phyloP scores from a whole-genome alignment of 2,329 filamentous ascomycete species.

The Stenocarpella maydis region DNA sequence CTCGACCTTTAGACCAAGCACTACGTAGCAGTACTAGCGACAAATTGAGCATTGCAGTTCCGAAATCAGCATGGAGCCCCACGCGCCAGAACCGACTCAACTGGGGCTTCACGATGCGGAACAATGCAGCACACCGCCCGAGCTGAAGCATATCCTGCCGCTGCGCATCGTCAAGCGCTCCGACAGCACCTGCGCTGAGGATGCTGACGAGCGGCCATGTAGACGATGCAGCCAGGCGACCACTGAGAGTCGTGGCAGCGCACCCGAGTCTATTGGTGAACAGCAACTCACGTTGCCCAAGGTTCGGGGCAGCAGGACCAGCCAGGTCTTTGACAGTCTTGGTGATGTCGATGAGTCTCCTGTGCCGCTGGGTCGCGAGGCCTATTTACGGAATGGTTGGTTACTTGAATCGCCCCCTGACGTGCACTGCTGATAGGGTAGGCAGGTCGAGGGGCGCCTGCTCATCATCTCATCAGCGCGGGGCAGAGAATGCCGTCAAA shows the following conservation, averaged over 20 bases:
- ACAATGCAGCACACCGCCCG: constrained; percentile 9
- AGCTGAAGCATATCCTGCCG: constrained; percentile 49
- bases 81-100: constrained; percentile 40
- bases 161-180: constrained; percentile 58
- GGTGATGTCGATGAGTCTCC: constrained; percentile 17
- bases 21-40: neutral
- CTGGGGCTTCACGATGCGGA: constrained; percentile 45
- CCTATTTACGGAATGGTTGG: constrained; percentile 23
- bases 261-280: constrained; percentile 39
- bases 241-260: constrained; percentile 39
- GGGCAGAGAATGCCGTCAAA: neutral
- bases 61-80: constrained; percentile 47
- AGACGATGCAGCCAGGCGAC: constrained; percentile 40
- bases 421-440: neutral
- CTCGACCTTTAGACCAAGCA: neutral
- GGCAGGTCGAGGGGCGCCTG: neutral
- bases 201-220: neutral
- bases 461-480: neutral
- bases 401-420: neutral
- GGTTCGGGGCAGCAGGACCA: constrained; percentile 40
- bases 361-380: constrained; percentile 24
- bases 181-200: constrained; percentile 38
- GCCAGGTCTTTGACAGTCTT: constrained; percentile 9
- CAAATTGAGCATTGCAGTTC: constrained; percentile 10
- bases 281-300: constrained; percentile 48